Evolutionary conservation across 257 asterid genomes (phyloP), one percentile per base, ranked within the genome.

Genomic region (Agastache rugosa): DNA sequence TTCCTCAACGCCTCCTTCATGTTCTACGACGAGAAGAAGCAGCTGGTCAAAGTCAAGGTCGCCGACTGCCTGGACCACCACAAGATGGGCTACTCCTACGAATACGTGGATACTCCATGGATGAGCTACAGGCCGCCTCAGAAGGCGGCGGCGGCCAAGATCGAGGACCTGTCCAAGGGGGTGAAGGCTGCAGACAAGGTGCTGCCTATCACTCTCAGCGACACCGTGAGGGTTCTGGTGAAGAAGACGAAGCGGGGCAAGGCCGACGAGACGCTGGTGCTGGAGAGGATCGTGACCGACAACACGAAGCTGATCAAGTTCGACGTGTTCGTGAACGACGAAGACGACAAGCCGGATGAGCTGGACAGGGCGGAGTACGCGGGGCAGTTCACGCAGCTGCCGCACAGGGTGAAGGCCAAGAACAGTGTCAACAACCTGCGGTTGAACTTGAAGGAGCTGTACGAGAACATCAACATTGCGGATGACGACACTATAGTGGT

Each of bases 1-100:
- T 85, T 73, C 76, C 62, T 77, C 7, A 55, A 82, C 27, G 67
- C 89, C 0, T 37, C 61, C n/a, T 82, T 72, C 64, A 22, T 80
- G 1, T 85, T 85, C 80, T 85, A 82, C 74, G 89, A 85, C 60
- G 89, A 84, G 48, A 79, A 85, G 41, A 81, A 77, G 3, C 62
- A 59, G 35, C 78, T 80, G 1, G 87, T 82, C 23, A 77, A 79
- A 0, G 87, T 85, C 11, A 71, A 48, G 8, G 83, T 77, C 0
- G 3, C 19, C 1, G 88, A 84, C 75, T 23, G 73, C 3, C 8
- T 82, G 16, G 84, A 79, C 5, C 25, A 56, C 34, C 20, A 11
- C 17, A 70, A 74, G 45, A 68, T 83, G 79, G 85, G 87, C 48
- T 84, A 74, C 55, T 11, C 17, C 1, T 82, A 45, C 60, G 80